A percentile compares a stretch with the other conserved stretches of the same genome.
Conservation (phyloP, 345 rosid genomes). For the Aegle marmelos region DNA sequence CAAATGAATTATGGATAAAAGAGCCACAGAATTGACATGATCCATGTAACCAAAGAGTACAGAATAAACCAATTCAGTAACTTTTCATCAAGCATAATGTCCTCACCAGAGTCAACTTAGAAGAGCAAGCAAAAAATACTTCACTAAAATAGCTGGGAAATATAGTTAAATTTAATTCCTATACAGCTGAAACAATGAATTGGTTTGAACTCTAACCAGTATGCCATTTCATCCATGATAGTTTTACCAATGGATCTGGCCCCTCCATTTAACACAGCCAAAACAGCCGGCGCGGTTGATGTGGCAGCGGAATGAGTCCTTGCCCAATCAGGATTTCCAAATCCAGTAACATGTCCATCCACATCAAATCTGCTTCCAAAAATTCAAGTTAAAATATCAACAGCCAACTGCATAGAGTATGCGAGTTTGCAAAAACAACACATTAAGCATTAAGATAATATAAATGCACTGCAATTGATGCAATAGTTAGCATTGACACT, state of each 20-base stretch:
- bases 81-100: neutral
- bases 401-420: neutral
- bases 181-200: neutral
- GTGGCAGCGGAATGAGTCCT: slow-evolving; percentile 70
- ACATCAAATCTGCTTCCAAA: slow-evolving; percentile 63
- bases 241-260: slow-evolving; percentile 71
- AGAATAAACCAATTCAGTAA: neutral
- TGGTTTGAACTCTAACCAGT: slow-evolving; percentile 41
- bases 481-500: neutral
- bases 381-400: neutral
- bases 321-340: slow-evolving; percentile 95
- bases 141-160: neutral
- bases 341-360: slow-evolving; percentile 75
- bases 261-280: slow-evolving; percentile 60
- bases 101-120: neutral
- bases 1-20: neutral
- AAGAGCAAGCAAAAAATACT: neutral
- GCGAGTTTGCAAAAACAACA: neutral
- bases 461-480: neutral
- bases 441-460: neutral
- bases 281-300: slow-evolving; percentile 67
- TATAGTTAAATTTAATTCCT: neutral
- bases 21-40: neutral
- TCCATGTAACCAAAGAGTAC: neutral
- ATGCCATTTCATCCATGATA: slow-evolving; percentile 96